Evolutionary conservation across 1,284 basidiomycete genomes (phyloP).

Genomic region (Ustilago hordei): DNA sequence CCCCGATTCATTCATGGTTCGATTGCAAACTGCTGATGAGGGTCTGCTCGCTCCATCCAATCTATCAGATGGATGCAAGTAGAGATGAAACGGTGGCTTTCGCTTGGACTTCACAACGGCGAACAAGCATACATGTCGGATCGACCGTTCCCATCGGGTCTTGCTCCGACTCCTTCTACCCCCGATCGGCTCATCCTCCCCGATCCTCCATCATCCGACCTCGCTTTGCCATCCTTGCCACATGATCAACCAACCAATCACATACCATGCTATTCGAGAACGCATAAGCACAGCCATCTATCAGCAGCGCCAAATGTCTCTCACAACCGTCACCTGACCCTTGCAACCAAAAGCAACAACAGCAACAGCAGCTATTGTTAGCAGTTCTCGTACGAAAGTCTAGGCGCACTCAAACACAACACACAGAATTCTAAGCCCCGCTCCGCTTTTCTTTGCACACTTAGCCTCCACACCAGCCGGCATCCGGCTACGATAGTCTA

Average conservation of each 20-base stretch:
- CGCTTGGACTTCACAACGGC: constrained; percentile 5
- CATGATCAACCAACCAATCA: not conserved
- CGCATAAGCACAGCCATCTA: no score
- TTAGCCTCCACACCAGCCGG: not conserved
- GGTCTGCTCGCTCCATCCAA: not conserved
- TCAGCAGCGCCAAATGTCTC: not conserved
- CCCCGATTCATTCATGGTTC: not conserved
- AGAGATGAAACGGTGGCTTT: not conserved
- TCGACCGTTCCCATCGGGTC: not conserved
- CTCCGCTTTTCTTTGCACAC: no score
- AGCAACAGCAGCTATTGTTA: not conserved
- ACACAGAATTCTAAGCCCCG: not conserved
- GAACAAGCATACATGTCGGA: not conserved
- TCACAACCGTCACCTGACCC: not conserved
- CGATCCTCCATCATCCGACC: no score
- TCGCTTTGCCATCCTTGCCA: no score
- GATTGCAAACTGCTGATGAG: not conserved
- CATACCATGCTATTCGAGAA: not conserved
- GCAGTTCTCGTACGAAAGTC: not conserved
- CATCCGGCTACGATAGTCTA: not conserved
- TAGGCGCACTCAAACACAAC: not conserved
- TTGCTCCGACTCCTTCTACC: not conserved
- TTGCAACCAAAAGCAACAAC: not conserved
- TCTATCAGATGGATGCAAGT: not conserved
- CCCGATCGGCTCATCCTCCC: not conserved